phyloP scores from a whole-genome alignment of 495 filamentous ascomycete species.

The Talaromyces liani region DNA sequence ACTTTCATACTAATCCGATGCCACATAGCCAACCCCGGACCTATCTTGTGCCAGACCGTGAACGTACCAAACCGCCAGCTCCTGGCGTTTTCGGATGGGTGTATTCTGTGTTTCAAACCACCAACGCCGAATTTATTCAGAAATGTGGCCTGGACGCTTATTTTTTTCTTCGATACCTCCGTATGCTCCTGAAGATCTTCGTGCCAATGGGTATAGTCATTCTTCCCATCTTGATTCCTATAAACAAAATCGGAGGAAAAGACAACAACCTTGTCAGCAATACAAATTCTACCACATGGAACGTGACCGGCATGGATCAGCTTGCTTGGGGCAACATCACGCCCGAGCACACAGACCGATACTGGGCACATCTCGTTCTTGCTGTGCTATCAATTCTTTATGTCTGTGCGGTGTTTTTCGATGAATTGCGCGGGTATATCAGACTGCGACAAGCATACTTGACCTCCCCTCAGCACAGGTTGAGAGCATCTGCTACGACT shows the following conservation, averaged over 20 bases:
- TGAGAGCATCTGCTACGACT: conserved; percentile 93
- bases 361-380: conserved; percentile 84
- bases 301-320: conserved; percentile 66
- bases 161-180: conserved; percentile 93
- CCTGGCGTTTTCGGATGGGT: conserved; percentile 64
- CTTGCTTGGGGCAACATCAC: conserved; percentile 90
- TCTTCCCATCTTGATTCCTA: conserved; percentile 75
- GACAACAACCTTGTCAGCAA: conserved; percentile 43
- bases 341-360: conserved; percentile 58
- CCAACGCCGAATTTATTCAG: conserved; percentile 81
- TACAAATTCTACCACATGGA: conserved; percentile 23
- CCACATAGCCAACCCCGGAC: conserved; percentile 68
- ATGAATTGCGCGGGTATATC: conserved; percentile 84
- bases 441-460: conserved; percentile 89
- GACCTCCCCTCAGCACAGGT: conserved; percentile 89
- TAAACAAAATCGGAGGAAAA: conserved; percentile 71
- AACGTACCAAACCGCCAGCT: conserved; percentile 67
- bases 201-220: conserved; percentile 70
- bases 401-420: conserved; percentile 82
- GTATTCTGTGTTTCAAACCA: conserved; percentile 63
- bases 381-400: conserved; percentile 75
- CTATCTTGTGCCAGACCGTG: conserved; percentile 83
- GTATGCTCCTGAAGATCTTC: conserved; percentile 90
- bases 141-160: conserved; percentile 97
- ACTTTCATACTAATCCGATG: not conserved